phyloP scores from a whole-genome alignment of 139 green algal genomes.

The Zygnema circumcarinatum region DNA sequence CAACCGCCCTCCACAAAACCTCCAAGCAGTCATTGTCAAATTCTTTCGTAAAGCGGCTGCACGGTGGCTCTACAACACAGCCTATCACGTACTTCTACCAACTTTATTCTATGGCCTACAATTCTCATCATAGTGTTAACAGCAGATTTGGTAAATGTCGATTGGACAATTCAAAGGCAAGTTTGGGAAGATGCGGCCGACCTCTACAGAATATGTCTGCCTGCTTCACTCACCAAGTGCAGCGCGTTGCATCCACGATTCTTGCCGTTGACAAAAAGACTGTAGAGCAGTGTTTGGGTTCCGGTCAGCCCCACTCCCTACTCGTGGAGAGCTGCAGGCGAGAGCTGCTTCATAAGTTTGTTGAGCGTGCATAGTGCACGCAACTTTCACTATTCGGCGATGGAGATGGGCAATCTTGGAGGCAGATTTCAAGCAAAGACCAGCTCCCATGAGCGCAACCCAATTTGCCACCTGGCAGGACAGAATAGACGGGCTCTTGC shows the following conservation, averaged over 20 bases:
- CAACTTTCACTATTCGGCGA: slow-evolving; percentile 50
- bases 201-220: too few relatives aligned
- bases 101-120: too few relatives aligned
- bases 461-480: slow-evolving; percentile 45
- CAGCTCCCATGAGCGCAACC: slow-evolving; percentile 28
- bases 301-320: neutral
- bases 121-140: too few relatives aligned
- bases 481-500: neutral
- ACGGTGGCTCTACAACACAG: too few relatives aligned
- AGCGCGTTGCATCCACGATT: slow-evolving; percentile 34
- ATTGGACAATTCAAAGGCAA: too few relatives aligned
- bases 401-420: slow-evolving; percentile 55
- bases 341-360: slow-evolving; percentile 4
- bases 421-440: slow-evolving; percentile 33
- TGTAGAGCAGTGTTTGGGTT: slow-evolving; percentile 13
- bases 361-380: slow-evolving; percentile 46
- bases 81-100: too few relatives aligned
- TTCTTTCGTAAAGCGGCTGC: neutral
- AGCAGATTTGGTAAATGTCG: too few relatives aligned
- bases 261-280: slow-evolving; percentile 13
- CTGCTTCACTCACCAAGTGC: slow-evolving; percentile 50
- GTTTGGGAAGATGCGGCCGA: too few relatives aligned
- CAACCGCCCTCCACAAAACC: neutral
- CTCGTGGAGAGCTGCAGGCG: neutral
- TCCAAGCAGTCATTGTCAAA: neutral